Base-by-base conservation (phyloP, 148 eudicot species). In the Dianthus caryophyllus region DNA sequence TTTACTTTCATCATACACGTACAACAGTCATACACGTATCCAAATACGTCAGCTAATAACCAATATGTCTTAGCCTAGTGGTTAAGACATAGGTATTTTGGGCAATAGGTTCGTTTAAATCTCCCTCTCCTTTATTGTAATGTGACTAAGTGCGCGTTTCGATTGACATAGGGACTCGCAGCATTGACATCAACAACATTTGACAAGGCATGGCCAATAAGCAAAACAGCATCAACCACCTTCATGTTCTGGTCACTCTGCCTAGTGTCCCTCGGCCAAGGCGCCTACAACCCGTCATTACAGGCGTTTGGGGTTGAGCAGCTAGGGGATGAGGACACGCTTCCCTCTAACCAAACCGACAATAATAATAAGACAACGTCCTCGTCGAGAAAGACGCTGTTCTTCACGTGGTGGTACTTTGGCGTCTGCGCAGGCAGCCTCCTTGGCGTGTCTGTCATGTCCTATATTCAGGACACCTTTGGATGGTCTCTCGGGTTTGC, bases 401-500 rank as follows among this genome's bases (percentile, higher is more conserved):
- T 94, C 75, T 94, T 94, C 80, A 88, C 90, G 12, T 86, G 91
- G 92, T 94, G 92, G 97, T 94, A 94, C 76, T 90, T 86, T 52
- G 98, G 98, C 13, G 72, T 88, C 2, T 88, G 98, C 67, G 78
- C 66, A 39, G 98, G 98, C 4, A 83, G 92, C 77, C 96, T 94
- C 17, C 46, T 94, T 24, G 98, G 98, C 0, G 81, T 84, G 25
- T 79, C 90, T 4, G 8, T 86, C 27, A 81, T 94, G 98, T 75
- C 97, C 3, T 90, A 88, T 58, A 76, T 94, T 18, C 98, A 94
- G 59, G 98, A 94, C 43, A 82, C 81, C 0, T 63, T 83, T 2
- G 96, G 98, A 0, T 94, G 98, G 98, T 83, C 87, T 2, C 46
- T 94, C 14, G 98, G 98, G 14, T 94, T 94, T 51, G 92, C 87